Evolutionary conservation across 805 yeast species (phyloP), one percentile per base, ranked within the genome.

Genomic region (Yarrowia alimentaria): DNA sequence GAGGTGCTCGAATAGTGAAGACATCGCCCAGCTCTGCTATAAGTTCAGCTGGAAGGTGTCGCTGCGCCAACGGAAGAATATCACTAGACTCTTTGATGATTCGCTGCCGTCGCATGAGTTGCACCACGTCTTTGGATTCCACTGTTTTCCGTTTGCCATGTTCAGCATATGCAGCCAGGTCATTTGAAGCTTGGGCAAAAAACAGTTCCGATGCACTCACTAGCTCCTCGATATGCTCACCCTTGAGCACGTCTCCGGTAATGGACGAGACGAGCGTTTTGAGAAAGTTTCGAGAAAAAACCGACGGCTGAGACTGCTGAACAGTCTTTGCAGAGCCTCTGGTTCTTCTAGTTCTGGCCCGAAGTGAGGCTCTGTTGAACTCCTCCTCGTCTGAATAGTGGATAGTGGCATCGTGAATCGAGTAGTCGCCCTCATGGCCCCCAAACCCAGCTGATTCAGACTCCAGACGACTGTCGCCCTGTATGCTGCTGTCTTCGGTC

Each of bases 91-190:
- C 55, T 4, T 34, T 22, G n/a, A 59, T 53, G 6, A 63, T 25
- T 17, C 68, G 31, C 37, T 68, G 71, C 19, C 71, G 57, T 40
- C 61, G 60, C 56, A 67, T 24, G 19, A 70, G 50, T 11, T 62
- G 53, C 28, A 58, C 49, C 4, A 61, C 60, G 13, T 66, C 60
- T 9, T 57, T 54, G 8, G 62, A 54, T 12, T 64, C 62, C 5
- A 70, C 58, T 1, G 57, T 56, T 28, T 57, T 59, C n/a, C 62
- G 35, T 22, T 53, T 56, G 1, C 68, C 61, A 53, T 70, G 73
- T 1, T 56, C 55, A 0, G 72, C 58, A 38, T 68, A 70, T 0
- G 66, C 63, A 1, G 52, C 47, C 5, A 70, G 50, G 49, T 66
- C 72, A 1, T 53, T 54, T 1, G 63, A 25, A 2, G 58, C 43